Base-by-base conservation (phyloP, 163 green algal genomes). In the Scenedesmus sp. region DNA sequence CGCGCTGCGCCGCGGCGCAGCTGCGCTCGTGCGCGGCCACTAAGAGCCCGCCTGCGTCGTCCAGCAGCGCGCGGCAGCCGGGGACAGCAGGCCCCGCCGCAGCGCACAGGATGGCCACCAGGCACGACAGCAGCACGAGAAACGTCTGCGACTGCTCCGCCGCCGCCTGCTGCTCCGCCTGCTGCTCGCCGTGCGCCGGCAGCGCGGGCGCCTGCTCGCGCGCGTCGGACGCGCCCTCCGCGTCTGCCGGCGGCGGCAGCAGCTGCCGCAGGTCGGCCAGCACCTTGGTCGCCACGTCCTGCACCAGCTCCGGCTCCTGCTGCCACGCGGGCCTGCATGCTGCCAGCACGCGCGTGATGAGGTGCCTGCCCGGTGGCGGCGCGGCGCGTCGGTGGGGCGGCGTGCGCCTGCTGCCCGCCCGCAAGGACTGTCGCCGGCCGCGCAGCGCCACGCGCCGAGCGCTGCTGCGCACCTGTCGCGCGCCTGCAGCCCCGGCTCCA, bases 211-310 rank as follows among this genome's bases (percentile, higher is more conserved):
- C n/a, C 11, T 60, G 63, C 28, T 44, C 24, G 10, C 26, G 44
- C 24, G 42, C 11, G 22, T 51, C 60, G 45, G 17, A 29, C 26
- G 24, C 26, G 15, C 24, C 56, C n/a, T 24, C 24, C 26, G 24
- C n/a, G 22, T n/a, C 56, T 63, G 14, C 31, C 29, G 3, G 3
- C 18, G 51, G 9, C 10, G 36, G 72, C 72, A 71, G 44, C 31
- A 72, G 58, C 44, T 80, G 57, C 47, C 39, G 47, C 36, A 80
- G 47, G 33, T 80, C 72, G 31, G 72, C 26, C 29, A 80, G 48
- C 45, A 80, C 45, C 72, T 70, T 70, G 31, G 31, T 47, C 29
- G 29, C 48, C 28, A 80, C 72, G 26, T 64, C 45, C 22, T n/a
- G 10, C 3, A 51, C 44, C 31, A 70, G 45, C 31, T 63, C 28